Conservation (phyloP, 2,329 filamentous ascomycete genomes). For the Gremmenia infestans region DNA sequence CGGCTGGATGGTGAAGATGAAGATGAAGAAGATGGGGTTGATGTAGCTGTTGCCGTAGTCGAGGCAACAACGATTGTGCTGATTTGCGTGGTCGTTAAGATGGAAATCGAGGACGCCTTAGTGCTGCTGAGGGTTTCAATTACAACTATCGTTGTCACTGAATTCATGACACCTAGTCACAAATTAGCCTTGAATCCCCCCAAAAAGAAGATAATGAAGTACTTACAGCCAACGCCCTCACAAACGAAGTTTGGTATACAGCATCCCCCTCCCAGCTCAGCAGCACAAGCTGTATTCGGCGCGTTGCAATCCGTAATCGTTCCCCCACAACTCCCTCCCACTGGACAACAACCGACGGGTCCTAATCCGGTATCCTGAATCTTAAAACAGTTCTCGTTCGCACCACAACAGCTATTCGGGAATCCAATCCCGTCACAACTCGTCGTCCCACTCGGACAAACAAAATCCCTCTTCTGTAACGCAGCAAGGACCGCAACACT, state of each 20-base stretch:
- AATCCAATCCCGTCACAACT: constrained; percentile 60
- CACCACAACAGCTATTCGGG: constrained; percentile 67
- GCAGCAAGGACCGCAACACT: constrained; percentile 38
- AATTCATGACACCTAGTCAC: constrained; percentile 5
- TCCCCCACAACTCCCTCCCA: constrained; percentile 58
- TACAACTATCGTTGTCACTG: constrained; percentile 2
- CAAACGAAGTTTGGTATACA: constrained; percentile 70
- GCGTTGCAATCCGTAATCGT: constrained; percentile 55
- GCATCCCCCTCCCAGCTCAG: constrained; percentile 65
- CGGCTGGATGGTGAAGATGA: constrained; percentile 32
- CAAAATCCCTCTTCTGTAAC: constrained; percentile 53
- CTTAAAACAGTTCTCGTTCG: constrained; percentile 59
- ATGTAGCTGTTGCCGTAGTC: constrained; percentile 4
- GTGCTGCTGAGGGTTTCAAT: not conserved
- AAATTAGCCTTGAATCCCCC: not conserved
- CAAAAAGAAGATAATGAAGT: not conserved
- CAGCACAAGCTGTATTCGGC: constrained; percentile 60
- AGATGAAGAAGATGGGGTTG: constrained; percentile 8
- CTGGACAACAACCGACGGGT: constrained; percentile 70
- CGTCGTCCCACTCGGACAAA: constrained; percentile 62
- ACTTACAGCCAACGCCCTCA: constrained; percentile 62
- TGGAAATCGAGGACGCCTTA: not conserved
- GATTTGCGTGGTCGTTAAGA: constrained; percentile 6
- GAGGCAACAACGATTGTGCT: constrained; percentile 18
- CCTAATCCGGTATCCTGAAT: constrained; percentile 60